Evolutionary conservation across 225 moss, liverwort and hornwort species (phyloP).

Genomic region (Bryum argenteum): DNA sequence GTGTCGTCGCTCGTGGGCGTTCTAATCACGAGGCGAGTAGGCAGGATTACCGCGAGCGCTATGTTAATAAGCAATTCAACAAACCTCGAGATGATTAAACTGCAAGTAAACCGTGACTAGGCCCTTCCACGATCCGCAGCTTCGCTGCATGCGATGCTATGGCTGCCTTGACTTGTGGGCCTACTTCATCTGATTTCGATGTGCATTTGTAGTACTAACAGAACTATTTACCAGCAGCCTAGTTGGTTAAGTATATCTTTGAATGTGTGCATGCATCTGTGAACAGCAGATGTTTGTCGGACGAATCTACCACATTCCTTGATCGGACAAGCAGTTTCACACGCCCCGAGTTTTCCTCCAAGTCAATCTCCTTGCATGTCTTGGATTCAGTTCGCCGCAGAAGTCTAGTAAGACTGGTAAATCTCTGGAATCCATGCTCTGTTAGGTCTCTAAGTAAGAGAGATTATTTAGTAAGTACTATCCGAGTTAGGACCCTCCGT

Average conservation of each 20-base stretch:
- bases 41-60: not conserved
- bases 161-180: no score
- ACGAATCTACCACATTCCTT: slow-evolving; percentile 7
- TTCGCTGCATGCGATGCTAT: no score
- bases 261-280: slow-evolving; percentile 5
- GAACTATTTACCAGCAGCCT: not conserved
- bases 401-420: not conserved
- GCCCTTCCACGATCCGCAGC: no score
- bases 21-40: not conserved
- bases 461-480: no score
- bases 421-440: not conserved
- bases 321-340: slow-evolving; percentile 17
- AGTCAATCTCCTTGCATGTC: not conserved
- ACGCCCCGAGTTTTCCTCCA: not conserved
- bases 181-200: no score
- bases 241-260: slow-evolving; percentile 11
- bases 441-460: no score
- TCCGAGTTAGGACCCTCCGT: no score
- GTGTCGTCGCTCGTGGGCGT: not conserved
- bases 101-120: not conserved
- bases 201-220: not conserved
- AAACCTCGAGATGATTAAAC: no score
- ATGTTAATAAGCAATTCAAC: no score
- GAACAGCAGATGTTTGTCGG: slow-evolving; percentile 19
- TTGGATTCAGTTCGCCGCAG: not conserved